These are phyloP conservation scores for Phlebopus sp. DNA, from an alignment of 1,284 basidiomycete species.

Conservation along the genomic window DNA sequence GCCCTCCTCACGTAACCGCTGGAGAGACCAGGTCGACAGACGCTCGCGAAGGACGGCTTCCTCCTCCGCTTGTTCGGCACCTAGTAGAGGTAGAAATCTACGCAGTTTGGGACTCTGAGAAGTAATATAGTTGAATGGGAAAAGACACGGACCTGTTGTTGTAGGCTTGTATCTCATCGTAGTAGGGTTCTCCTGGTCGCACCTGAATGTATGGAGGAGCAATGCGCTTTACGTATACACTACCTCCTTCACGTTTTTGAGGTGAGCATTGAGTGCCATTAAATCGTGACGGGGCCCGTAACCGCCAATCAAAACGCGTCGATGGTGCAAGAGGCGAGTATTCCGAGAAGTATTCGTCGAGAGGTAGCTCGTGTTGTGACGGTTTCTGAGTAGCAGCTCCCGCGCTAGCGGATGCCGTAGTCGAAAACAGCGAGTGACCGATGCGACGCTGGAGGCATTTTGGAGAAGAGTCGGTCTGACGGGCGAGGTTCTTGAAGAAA, in stretches of 20 bases:
- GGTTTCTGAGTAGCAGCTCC: constrained; percentile 12
- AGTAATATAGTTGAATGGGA: background rate
- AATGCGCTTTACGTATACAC: constrained; percentile 33
- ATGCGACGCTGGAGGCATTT: background rate
- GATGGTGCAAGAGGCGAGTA: constrained; percentile 26
- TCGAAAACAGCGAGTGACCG: constrained; percentile 12
- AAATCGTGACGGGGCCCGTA: constrained; percentile 34
- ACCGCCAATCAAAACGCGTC: constrained; percentile 40
- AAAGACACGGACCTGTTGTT: constrained; percentile 37
- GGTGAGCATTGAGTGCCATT: constrained; percentile 4
- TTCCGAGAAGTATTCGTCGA: constrained; percentile 30
- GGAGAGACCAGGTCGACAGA: constrained; percentile 61
- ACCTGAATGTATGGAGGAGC: constrained; percentile 34
- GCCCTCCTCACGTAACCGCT: constrained; percentile 60
- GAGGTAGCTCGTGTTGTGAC: constrained; percentile 21
- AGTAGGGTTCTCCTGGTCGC: constrained; percentile 36
- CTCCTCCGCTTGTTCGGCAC: constrained; percentile 63
- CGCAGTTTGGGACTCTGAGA: constrained; percentile 1
- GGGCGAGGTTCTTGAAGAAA: constrained; percentile 25
- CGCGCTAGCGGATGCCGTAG: constrained; percentile 9
- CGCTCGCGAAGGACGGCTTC: constrained; percentile 58
- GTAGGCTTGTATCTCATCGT: constrained; percentile 46
- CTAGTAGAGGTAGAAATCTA: constrained; percentile 65
- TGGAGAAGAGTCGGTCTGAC: background rate
- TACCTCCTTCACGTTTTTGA: constrained; percentile 7